phyloP scores from a whole-genome alignment of 768 basidiomycete genomes.

The Mycena rebaudengoi region DNA sequence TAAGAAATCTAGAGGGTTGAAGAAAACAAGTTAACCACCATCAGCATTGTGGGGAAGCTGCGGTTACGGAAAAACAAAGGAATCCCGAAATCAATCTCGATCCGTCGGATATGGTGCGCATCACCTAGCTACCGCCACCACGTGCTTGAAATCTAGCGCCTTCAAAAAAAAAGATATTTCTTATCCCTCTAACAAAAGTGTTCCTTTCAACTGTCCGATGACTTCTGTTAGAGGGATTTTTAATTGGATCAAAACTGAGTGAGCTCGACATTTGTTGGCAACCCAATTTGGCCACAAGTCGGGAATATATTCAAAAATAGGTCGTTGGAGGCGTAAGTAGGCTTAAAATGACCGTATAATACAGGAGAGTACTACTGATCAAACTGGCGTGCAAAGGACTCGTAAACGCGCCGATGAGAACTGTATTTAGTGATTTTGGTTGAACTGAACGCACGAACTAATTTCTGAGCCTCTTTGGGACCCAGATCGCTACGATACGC shows the following conservation, averaged over 20 bases:
- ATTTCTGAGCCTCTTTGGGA: constrained; percentile 24
- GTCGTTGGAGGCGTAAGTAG: no score
- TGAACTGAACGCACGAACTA: constrained; percentile 14
- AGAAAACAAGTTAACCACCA: no score
- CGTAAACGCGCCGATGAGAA: background rate
- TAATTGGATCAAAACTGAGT: no score
- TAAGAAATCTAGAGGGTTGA: no score
- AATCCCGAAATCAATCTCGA: no score
- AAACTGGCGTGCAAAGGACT: background rate
- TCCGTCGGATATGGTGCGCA: background rate
- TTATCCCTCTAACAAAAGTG: constrained; percentile 1
- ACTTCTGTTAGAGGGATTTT: background rate
- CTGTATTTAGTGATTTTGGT: background rate
- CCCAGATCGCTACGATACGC: constrained; percentile 23
- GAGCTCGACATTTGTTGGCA: no score
- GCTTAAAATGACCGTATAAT: no score
- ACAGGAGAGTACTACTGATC: no score
- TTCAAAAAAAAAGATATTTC: background rate
- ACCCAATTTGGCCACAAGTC: no score
- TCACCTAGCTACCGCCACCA: background rate
- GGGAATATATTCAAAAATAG: no score
- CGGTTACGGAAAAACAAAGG: no score
- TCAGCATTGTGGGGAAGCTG: no score
- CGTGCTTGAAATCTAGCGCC: background rate
- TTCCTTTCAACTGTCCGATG: background rate